Evolutionary conservation across 768 basidiomycete species (phyloP), one percentile per base, ranked within the genome.

Genomic region (Lentinula sp.): DNA sequence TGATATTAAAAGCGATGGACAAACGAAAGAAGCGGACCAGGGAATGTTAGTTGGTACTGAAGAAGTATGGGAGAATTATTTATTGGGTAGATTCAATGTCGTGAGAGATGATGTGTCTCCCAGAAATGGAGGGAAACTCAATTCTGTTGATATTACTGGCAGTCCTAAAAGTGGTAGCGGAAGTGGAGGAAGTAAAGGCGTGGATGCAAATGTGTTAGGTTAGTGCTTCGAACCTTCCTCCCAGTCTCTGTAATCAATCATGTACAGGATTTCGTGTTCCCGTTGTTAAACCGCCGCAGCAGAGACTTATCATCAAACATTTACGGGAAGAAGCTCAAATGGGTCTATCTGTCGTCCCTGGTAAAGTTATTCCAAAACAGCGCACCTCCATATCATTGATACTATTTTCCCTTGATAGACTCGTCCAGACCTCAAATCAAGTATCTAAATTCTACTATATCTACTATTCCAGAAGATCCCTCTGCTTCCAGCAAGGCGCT

Each of bases 41-140:
- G 59, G 59, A 10, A 60, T 60, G 59, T 31, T 28, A n/a, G 10
- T 52, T 3, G 59, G 59, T 9, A 31, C 31, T 37, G 50, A 53
- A 10, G 59, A 60, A 37, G 35, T 52, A 13, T 60, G 59, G 59
- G 50, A 31, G 23, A 60, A 60, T 42, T 60, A 39, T 43, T 42
- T 50, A 23, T 49, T 60, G 18, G 59, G 59, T 10, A 35, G 32
- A 34, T 60, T 60, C 23, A 31, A 4, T 42, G 50, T 60, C 21
- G 11, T 28, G 16, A 51, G 59, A 52, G 59, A 60, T 15, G 59
- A 60, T 18, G 37, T 51, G 8, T 15, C 9, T 40, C 10, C 48
- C 11, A 8, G 18, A 21, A 39, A 6, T 21, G 21, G 42, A 43
- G 42, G 46, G 46, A 48, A 48, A 21, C 6, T 23, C 46, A 48